Percentiles rank a stretch among this genome's conserved stretches.
These are phyloP conservation scores for Spathaspora sp. DNA, from an alignment of 1,139 yeast genomes.

Conservation along the genomic window DNA sequence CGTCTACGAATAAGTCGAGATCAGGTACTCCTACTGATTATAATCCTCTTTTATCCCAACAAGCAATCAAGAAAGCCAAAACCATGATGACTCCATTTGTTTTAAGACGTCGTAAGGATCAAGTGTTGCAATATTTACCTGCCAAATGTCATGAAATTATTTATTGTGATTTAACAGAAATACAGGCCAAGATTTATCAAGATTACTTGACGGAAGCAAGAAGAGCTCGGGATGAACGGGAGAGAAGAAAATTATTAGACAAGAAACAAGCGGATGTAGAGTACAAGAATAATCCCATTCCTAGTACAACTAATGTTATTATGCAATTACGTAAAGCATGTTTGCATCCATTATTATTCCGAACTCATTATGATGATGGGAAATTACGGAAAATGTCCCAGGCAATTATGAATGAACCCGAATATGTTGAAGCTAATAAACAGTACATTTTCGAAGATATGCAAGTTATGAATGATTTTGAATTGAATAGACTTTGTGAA, in stretches of 20 bases:
- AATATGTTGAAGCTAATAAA: slow-evolving; percentile 71
- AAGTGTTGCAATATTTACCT: slow-evolving; percentile 87
- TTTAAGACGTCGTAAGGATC: slow-evolving; percentile 85
- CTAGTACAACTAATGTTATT: slow-evolving; percentile 53
- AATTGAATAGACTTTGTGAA: slow-evolving; percentile 71
- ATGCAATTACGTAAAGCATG: slow-evolving; percentile 77
- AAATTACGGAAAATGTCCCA: slow-evolving; percentile 65
- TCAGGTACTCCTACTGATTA: slow-evolving; percentile 38
- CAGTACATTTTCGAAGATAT: slow-evolving; percentile 84
- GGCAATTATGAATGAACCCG: slow-evolving; percentile 77
- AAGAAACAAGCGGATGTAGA: slow-evolving; percentile 41
- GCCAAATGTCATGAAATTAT: slow-evolving; percentile 64
- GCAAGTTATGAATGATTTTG: slow-evolving; percentile 95
- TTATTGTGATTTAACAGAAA: slow-evolving; percentile 59
- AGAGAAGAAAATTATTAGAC: slow-evolving; percentile 43
- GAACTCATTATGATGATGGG: slow-evolving; percentile 58
- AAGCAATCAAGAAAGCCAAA: slow-evolving; percentile 89
- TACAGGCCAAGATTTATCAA: slow-evolving; percentile 63
- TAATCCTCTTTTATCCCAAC: slow-evolving; percentile 83
- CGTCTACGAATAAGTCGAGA: slow-evolving; percentile 23
- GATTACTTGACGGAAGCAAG: slow-evolving; percentile 50
- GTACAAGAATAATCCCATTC: slow-evolving; percentile 33
- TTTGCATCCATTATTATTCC: slow-evolving; percentile 69
- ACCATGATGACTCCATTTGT: slow-evolving; percentile 99
- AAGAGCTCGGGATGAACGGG: slow-evolving; percentile 49